Base-by-base conservation (phyloP, 78 protist genomes). In the Dictyostelium citrinum region DNA sequence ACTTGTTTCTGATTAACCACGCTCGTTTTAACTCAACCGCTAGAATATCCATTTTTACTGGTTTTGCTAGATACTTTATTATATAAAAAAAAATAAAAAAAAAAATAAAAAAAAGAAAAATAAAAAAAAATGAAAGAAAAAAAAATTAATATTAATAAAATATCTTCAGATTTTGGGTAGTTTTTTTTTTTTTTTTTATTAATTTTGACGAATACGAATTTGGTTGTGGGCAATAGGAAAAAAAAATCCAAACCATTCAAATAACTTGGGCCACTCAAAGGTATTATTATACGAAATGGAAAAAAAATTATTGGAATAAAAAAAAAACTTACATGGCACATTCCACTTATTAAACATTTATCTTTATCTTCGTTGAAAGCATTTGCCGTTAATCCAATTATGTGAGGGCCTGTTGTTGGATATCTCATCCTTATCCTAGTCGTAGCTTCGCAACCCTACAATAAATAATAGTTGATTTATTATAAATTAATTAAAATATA, bases 321-420 rank as follows among this genome's bases (percentile, higher is more conserved):
- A 55, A 55, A 55, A 55, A 55, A 55, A 55, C 49, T 71, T 71
- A 71, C 78, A 37, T 83, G 80, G 55, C 90, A 83, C 93, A 88
- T 88, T 27, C 93, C 93, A 37, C 88, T 80, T 2, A 67, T 17
- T 29, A 88, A 46, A 88, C 93, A 88, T 67, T 80, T 77, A 46
- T 88, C 88, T 77, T 77, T 75, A 43, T 88, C 84, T 31, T 75
- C 93, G 27, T 37, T 61, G 64, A 51, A 88, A 8, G 77, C 83
- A 67, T 31, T 45, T n/a, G 93, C 93, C 0, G 93, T 88, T 10
- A 88, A 11, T 6, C 93, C 93, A 29, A 88, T 58, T 33, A 88
- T 88, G 33, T 83, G 90, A 51, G 81, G 80, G 33, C 81, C 81
- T 8, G 82, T 46, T 20, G 58, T 33, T 64, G 75, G 88, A 49